Conservation (phyloP, 306 rosid genomes). For the Trichosanthes truncata region DNA sequence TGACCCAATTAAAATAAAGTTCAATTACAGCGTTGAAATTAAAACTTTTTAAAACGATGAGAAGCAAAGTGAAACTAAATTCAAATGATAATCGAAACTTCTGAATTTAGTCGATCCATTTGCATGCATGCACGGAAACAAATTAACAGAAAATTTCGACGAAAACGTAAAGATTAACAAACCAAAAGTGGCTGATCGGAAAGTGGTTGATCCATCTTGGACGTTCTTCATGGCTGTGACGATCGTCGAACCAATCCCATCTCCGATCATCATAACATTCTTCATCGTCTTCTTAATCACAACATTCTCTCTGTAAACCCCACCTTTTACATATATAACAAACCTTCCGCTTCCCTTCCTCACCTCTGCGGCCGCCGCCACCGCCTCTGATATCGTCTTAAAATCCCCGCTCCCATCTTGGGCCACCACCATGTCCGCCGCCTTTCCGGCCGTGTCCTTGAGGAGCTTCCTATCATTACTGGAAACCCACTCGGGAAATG, state of each 20-base stretch:
- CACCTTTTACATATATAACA: conserved; percentile 56
- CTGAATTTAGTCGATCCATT: too few relatives aligned
- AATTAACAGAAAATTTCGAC: neutral
- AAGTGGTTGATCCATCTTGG: conserved; percentile 48
- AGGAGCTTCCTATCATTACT: conserved; percentile 44
- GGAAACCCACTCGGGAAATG: conserved; percentile 48
- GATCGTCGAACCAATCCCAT: conserved; percentile 59
- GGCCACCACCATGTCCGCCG: conserved; percentile 52
- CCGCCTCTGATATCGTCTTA: conserved; percentile 46
- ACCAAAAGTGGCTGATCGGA: conserved; percentile 79
- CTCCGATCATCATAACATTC: conserved; percentile 62
- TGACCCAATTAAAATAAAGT: too few relatives aligned
- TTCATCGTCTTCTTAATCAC: conserved; percentile 31
- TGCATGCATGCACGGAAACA: neutral
- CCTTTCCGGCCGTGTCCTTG: neutral
- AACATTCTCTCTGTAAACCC: conserved; percentile 54
- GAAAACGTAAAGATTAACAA: neutral
- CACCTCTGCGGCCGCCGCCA: conserved; percentile 26
- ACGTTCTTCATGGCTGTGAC: conserved; percentile 28
- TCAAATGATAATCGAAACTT: too few relatives aligned
- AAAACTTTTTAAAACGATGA: too few relatives aligned
- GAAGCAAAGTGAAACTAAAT: too few relatives aligned
- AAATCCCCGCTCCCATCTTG: conserved; percentile 62
- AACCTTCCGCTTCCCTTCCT: conserved; percentile 29
- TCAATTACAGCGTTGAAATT: too few relatives aligned